phyloP scores from a whole-genome alignment of 2,329 filamentous ascomycete species.

The Apiospora aurea region DNA sequence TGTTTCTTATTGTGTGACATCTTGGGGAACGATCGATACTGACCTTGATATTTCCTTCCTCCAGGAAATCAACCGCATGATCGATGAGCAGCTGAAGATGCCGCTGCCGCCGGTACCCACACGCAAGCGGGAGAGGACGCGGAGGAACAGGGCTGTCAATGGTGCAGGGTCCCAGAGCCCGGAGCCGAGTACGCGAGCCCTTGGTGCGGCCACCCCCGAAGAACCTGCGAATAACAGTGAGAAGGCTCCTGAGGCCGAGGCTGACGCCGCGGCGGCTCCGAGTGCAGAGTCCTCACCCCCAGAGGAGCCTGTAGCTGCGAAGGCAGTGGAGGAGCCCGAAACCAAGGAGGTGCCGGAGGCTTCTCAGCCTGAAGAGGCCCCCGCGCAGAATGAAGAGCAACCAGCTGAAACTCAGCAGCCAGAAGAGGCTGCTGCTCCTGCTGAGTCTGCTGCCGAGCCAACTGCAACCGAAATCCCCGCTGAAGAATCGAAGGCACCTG shows the following conservation, averaged over 20 bases:
- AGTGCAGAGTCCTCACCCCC: neutral
- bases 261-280: neutral
- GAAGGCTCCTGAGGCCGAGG: conserved; percentile 21
- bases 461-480: neutral
- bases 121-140: conserved; percentile 1
- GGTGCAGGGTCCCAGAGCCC: neutral
- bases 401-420: neutral
- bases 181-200: conserved; percentile 17
- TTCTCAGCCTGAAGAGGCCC: neutral
- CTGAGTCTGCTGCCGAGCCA: neutral
- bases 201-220: conserved; percentile 17
- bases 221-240: conserved; percentile 22
- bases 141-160: neutral
- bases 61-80: conserved; percentile 51
- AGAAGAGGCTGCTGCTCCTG: neutral
- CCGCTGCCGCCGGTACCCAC: conserved; percentile 40
- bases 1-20: neutral
- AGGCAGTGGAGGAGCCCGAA: neutral
- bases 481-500: neutral
- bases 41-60: neutral
- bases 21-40: neutral
- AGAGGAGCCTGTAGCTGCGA: neutral
- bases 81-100: conserved; percentile 49
- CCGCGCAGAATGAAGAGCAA: neutral
- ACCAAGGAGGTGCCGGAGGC: neutral